Evolutionary conservation across 768 basidiomycete species (phyloP).

Genomic region (Mycena vulgaris): DNA sequence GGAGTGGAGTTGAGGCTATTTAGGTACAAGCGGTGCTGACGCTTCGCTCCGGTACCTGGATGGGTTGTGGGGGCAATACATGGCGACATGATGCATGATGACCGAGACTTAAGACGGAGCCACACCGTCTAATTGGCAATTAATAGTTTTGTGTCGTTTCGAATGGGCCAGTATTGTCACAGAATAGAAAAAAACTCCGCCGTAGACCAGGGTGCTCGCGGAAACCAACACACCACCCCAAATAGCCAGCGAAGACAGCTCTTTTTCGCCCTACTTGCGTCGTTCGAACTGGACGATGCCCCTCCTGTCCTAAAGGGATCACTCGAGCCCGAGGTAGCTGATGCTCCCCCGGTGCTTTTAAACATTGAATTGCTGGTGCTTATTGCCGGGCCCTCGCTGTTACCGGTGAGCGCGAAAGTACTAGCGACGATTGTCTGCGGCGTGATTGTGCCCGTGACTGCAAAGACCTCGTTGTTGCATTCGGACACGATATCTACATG

Average conservation of each 20-base stretch:
- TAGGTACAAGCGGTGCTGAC: too few species aligned
- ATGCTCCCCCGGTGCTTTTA: neutral
- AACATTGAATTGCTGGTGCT: too few species aligned
- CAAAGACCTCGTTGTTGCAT: neutral
- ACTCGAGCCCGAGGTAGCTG: neutral
- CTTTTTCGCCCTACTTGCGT: neutral
- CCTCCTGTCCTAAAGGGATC: neutral
- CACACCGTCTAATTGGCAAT: neutral
- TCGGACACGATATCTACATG: neutral
- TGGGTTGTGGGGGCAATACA: too few species aligned
- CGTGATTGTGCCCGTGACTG: neutral
- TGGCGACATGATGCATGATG: too few species aligned
- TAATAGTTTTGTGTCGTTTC: neutral
- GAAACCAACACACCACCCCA: neutral
- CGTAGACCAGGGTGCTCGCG: neutral
- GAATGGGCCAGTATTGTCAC: neutral
- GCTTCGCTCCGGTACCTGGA: too few species aligned
- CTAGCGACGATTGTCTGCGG: neutral
- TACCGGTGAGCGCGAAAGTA: neutral
- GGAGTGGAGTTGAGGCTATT: too few species aligned
- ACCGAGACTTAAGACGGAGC: neutral
- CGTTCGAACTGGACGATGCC: slow-evolving; percentile 1
- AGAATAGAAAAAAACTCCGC: neutral
- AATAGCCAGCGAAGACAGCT: neutral
- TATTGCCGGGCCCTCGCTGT: too few species aligned